These are phyloP conservation scores for Ophiostoma australiae DNA, from an alignment of 2,329 filamentous ascomycete genomes.

Conservation along the genomic window DNA sequence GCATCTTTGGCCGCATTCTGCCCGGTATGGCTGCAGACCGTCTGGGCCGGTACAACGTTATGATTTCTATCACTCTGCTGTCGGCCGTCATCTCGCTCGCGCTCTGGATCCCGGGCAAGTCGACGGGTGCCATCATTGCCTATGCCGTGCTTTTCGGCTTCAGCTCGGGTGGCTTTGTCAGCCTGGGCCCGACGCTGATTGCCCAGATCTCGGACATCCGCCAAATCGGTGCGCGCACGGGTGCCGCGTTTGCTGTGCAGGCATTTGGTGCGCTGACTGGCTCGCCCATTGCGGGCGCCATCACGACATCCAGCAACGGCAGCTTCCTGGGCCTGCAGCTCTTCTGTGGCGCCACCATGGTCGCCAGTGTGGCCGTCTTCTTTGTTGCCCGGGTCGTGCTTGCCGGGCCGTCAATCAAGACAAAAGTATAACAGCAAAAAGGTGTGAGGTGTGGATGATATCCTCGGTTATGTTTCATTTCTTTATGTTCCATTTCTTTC, in stretches of 20 bases:
- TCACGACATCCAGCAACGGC: slow-evolving; percentile 42
- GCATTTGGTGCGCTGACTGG: slow-evolving; percentile 55
- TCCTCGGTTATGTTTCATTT: slow-evolving; percentile 5
- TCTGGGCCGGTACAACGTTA: slow-evolving; percentile 39
- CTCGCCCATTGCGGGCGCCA: slow-evolving; percentile 53
- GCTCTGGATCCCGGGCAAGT: slow-evolving; percentile 41
- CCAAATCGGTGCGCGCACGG: slow-evolving; percentile 54
- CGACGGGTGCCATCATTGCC: slow-evolving; percentile 52
- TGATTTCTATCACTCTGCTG: slow-evolving; percentile 44
- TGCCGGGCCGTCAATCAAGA: slow-evolving; percentile 30
- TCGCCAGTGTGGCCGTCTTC: slow-evolving; percentile 30
- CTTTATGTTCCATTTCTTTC: not conserved
- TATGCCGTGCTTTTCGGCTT: slow-evolving; percentile 63
- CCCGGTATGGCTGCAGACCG: slow-evolving; percentile 45
- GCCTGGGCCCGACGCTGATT: slow-evolving; percentile 52
- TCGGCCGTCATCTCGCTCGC: slow-evolving; percentile 39
- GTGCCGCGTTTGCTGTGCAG: slow-evolving; percentile 52
- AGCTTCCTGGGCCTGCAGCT: slow-evolving; percentile 49
- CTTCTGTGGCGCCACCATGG: slow-evolving; percentile 49
- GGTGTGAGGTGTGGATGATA: slow-evolving; percentile 4
- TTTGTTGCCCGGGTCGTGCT: slow-evolving; percentile 29
- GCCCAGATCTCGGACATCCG: slow-evolving; percentile 57
- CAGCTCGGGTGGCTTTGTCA: slow-evolving; percentile 58
- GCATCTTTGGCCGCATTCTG: slow-evolving; percentile 49
- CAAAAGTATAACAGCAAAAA: not conserved